phyloP scores from a whole-genome alignment of 1,284 basidiomycete species.

The Phlebopus sp. region DNA sequence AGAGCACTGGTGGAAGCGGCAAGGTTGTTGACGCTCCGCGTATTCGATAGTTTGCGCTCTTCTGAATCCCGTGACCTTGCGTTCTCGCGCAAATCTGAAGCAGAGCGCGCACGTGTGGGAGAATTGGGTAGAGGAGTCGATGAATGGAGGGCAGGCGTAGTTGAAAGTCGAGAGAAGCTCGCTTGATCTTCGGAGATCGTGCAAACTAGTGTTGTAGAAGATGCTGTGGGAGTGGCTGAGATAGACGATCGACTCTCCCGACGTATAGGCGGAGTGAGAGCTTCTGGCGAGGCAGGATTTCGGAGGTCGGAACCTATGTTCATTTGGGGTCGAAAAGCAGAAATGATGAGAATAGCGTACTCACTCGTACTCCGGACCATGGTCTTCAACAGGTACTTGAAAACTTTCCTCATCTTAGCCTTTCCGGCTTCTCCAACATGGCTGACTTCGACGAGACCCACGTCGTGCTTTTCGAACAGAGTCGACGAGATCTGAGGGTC shows the following conservation, averaged over 20 bases:
- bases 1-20: slow-evolving; percentile 20
- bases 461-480: slow-evolving; percentile 53
- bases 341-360: slow-evolving; percentile 17
- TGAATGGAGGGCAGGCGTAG: slow-evolving; percentile 31
- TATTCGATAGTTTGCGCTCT: slow-evolving; percentile 31
- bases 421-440: slow-evolving; percentile 49
- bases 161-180: slow-evolving; percentile 29
- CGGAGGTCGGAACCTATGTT: slow-evolving; percentile 42
- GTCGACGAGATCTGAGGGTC: slow-evolving; percentile 50
- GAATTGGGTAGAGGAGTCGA: slow-evolving; percentile 37
- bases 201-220: slow-evolving; percentile 33
- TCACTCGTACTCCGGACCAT: slow-evolving; percentile 54
- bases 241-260: slow-evolving; percentile 45
- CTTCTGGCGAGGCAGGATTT: slow-evolving; percentile 70
- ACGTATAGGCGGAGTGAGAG: slow-evolving; percentile 47
- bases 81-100: slow-evolving; percentile 52
- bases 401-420: slow-evolving; percentile 61
- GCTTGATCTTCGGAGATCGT: slow-evolving; percentile 30
- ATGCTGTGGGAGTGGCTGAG: slow-evolving; percentile 49
- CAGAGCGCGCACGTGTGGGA: slow-evolving; percentile 53
- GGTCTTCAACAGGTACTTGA: slow-evolving; percentile 63
- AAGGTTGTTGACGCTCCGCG: slow-evolving; percentile 30
- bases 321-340: slow-evolving; percentile 8
- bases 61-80: slow-evolving; percentile 32
- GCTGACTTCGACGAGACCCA: slow-evolving; percentile 68